Base-by-base conservation (phyloP, 2,329 filamentous ascomycete genomes). In the Aureobasidium zeae region DNA sequence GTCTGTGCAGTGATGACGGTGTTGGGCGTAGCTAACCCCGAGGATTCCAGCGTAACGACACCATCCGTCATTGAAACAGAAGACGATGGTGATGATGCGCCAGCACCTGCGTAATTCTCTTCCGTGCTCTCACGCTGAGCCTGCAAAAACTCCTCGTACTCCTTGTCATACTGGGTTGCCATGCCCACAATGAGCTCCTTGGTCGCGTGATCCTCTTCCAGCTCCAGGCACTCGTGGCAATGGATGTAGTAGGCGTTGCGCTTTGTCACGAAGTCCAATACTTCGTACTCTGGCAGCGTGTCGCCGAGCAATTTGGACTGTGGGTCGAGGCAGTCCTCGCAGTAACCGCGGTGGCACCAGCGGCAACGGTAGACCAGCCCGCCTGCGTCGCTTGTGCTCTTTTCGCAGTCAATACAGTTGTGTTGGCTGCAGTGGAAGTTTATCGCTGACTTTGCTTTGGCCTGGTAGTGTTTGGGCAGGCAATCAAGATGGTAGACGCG, bases 271-370 rank as follows among this genome's bases (percentile, higher is more conserved):
- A 70, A 73, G 1, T 63, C 65, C 1, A 75, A 57, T n/a, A 70
- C 49, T 44, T 75, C 66, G 41, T 70, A 73, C 51, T 77, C 73
- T 2, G 66, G 63, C 0, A 77, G 56, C 11, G 65, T 68, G 17
- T 72, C 66, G 8, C 71, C 74, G 10, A 78, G 53, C 0, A 78
- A 65, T 3, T 62, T 60, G 0, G 67, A 65, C 2, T 62, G 60
- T 3, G 71, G 63, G 35, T 77, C 67, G 0, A 79, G 54, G 51
- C 75, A 79, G 32, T 77, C 70, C 44, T 79, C 75, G 51, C 76
- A 80, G 51, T 66, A 77, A 0, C 69, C 73, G 2, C 59, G 58
- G 20, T 71, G 66, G 49, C 76, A 80, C 63, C 66, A 74, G 7
- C 71, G 63, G 52, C 75, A 79, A 16, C 70, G 65, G 54, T 68